Base-by-base conservation (phyloP, 495 filamentous ascomycete genomes). In the Chaetomidium leptoderma region DNA sequence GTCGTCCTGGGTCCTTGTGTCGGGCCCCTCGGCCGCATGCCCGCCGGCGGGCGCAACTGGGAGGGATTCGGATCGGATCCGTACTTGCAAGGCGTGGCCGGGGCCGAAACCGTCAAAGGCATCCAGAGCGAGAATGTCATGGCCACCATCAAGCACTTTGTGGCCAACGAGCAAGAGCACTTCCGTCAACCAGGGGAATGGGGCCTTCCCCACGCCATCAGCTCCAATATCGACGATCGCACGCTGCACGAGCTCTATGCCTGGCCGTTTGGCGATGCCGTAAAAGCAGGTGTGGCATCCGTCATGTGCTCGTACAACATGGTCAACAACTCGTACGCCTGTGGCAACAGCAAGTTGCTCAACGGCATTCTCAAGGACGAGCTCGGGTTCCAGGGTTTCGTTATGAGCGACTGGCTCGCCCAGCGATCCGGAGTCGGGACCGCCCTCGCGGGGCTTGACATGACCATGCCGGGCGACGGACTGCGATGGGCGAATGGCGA, bases 351-450 rank as follows among this genome's bases (percentile, higher is more conserved):
- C 70, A 93, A 95, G 69, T 72, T 95, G 8, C 70, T 97, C 50
- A 97, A 96, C 67, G 90, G 92, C 2, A 82, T 96, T n/a, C 74
- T 97, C 6, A 95, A 95, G 66, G 92, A 96, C 63, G 92, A 97
- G 69, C 74, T 96, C 8, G 92, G 91, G 9, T 97, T 97, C 67
- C 92, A 96, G 60, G 92, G 92, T 0, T 97, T 95, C 47, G 87
- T 97, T 1, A 88, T 92, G 76, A 88, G 85, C 7, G 92, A 97
- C 69, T 97, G 92, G 92, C 80, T 95, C 6, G 92, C 91, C 6
- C 91, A 96, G 68, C 81, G 89, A 30, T 85, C 84, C 24, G 91
- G 92, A 24, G 87, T 96, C 0, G 81, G 81, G 16, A 87, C 84
- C 59, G 87, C 92, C 4, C 71, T 96, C 21, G 86, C 90, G 21